Evolutionary conservation across 2,329 filamentous ascomycete genomes (phyloP), one percentile per base, ranked within the genome.

Genomic region (Cladophialophora immunda): DNA sequence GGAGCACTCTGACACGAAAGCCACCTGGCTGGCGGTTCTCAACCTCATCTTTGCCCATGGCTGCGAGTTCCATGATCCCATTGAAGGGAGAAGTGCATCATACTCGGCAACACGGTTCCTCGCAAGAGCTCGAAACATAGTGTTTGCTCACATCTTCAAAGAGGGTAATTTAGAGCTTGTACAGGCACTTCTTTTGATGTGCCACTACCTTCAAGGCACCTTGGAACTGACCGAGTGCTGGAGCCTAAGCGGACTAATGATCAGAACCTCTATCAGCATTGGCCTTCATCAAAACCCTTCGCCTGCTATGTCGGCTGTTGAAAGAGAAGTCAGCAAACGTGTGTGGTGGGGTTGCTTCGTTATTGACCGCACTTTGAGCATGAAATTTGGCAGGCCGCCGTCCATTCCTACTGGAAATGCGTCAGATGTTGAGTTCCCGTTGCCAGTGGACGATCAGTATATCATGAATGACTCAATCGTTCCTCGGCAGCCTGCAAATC

Each of bases 341-440:
- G 57, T 65, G 17, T 65, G 63, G 63, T 62, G 58, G 57, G 63
- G 57, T 13, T 65, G 63, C 22, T 61, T 65, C 36, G 59, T 62
- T 22, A 38, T 62, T 15, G 59, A 62, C n/a, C 59, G 59, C 30
- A 62, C 59, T 17, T 41, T 62, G 50, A 62, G 59, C 32, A 62
- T 62, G 59, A 62, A 62, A 15, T 62, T 62, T 54, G 59, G 59
- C 34, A 34, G 59, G 32, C 59, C 59, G 13, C 59, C 59, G 41
- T 62, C 59, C 8, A 62, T 62, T 22, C 47, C 34, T 8, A 36
- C 52, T 3, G 45, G 25, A 15, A 54, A 38, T 54, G 59, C 59
- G n/a, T 22, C 25, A 29, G 59, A 62, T 27, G 59, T 62, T 29
- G 59, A 54, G 32, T 27, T 62, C 1, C 59, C 59, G 17, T 29